A percentile compares a stretch with the other conserved stretches of the same genome.
These are phyloP conservation scores for Benincasa hispida DNA, from an alignment of 306 rosid species.

Conservation along the genomic window DNA sequence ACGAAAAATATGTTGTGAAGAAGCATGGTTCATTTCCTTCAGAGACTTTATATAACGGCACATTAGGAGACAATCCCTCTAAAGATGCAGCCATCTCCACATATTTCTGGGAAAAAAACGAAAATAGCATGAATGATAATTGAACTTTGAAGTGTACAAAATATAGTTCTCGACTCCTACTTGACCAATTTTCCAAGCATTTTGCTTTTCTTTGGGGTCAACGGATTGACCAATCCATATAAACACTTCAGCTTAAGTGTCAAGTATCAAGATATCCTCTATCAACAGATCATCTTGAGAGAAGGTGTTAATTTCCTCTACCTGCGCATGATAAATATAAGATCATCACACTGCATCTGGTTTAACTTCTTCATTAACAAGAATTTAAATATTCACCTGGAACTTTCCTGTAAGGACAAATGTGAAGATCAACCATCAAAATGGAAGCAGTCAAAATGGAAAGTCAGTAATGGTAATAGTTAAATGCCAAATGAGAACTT, in stretches of 20 bases:
- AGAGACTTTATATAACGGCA: constrained; percentile 79
- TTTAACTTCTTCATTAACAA: neutral
- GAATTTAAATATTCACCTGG: constrained; percentile 49
- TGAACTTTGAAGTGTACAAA: neutral
- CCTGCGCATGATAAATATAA: constrained; percentile 32
- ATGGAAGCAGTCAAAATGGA: constrained; percentile 26
- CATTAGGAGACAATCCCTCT: constrained; percentile 69
- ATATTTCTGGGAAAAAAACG: constrained; percentile 58
- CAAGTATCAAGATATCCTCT: constrained; percentile 85
- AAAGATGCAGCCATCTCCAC: constrained; percentile 72
- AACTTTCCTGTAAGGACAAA: constrained; percentile 66
- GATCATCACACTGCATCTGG: constrained; percentile 16
- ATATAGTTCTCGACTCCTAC: constrained; percentile 24
- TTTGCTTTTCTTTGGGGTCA: constrained; percentile 82
- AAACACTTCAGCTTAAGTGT: constrained; percentile 95
- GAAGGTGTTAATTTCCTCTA: constrained; percentile 80
- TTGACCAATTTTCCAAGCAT: constrained; percentile 70
- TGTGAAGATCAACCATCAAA: constrained; percentile 22
- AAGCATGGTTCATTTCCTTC: constrained; percentile 98
- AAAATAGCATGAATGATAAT: neutral
- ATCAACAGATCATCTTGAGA: constrained; percentile 91
- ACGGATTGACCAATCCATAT: constrained; percentile 92
- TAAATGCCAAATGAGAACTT: constrained; percentile 8
- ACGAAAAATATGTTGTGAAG: constrained; percentile 84
- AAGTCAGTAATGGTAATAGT: constrained; percentile 11